phyloP scores from a whole-genome alignment of 345 rosid genomes.

The Schrenkiella parvula region DNA sequence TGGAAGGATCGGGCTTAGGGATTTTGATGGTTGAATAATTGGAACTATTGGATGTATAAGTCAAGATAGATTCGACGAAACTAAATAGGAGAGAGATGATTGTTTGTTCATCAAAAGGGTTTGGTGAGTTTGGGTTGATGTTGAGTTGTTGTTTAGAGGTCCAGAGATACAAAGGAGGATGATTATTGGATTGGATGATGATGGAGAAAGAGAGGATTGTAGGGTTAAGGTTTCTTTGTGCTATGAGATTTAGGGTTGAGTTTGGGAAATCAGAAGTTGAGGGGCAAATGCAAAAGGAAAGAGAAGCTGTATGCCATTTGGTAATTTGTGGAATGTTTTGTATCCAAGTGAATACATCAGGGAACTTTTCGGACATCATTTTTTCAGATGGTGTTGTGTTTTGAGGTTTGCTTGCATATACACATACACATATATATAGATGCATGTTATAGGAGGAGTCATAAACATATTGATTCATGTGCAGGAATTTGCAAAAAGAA shows the following conservation, averaged over 20 bases:
- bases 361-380: conserved; percentile 48
- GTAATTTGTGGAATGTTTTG: conserved; percentile 53
- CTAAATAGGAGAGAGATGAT: conserved; percentile 43
- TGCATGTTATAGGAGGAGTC: not conserved
- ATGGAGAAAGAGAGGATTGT: conserved; percentile 47
- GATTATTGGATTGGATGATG: conserved; percentile 42
- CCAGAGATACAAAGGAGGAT: conserved; percentile 59
- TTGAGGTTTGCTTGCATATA: not conserved
- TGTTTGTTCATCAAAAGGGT: conserved; percentile 40
- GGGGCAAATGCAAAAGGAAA: conserved; percentile 50
- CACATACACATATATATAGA: conserved; percentile 1
- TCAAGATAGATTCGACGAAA: conserved; percentile 56
- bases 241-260: conserved; percentile 52
- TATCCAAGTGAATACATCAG: conserved; percentile 61
- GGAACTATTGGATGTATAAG: conserved; percentile 42
- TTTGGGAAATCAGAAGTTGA: conserved; percentile 41
- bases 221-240: conserved; percentile 38
- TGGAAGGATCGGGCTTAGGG: conserved; percentile 36
- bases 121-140: conserved; percentile 37
- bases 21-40: conserved; percentile 32
- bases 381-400: not conserved
- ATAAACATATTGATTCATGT: not conserved
- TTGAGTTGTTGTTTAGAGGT: conserved; percentile 51
- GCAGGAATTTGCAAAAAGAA: not conserved
- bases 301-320: conserved; percentile 50